A percentile compares a stretch with the other conserved stretches of the same genome.
Evolutionary conservation across 1,284 basidiomycete genomes (phyloP).

Genomic region (Apiotrichum brassicae): DNA sequence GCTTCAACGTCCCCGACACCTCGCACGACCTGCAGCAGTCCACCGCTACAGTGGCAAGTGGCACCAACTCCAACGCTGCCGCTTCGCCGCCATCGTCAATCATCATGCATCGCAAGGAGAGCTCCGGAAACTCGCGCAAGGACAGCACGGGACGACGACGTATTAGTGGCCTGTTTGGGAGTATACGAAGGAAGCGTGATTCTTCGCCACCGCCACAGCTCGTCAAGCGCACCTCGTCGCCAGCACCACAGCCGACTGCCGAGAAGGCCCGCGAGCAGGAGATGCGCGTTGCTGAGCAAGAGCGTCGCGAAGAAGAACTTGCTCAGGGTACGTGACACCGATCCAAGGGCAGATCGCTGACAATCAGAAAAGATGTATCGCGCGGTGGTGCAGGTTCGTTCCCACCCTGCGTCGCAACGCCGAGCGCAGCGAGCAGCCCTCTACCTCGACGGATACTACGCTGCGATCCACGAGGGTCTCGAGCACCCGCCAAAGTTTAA

Average conservation of each 20-base stretch:
- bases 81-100: too few species aligned
- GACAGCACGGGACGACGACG: too few species aligned
- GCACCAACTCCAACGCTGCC: not conserved
- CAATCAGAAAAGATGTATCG: slow-evolving; percentile 36
- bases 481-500: slow-evolving; percentile 37
- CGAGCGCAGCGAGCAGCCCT: slow-evolving; percentile 31
- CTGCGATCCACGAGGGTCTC: slow-evolving; percentile 35
- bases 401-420: slow-evolving; percentile 38
- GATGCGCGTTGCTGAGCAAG: slow-evolving; percentile 29
- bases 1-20: not conserved
- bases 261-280: slow-evolving; percentile 16
- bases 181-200: slow-evolving; percentile 11
- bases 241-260: not conserved
- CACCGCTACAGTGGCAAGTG: not conserved
- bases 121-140: too few species aligned
- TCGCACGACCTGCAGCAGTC: not conserved
- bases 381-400: slow-evolving; percentile 36
- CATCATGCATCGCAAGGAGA: too few species aligned
- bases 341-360: not conserved
- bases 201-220: not conserved
- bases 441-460: slow-evolving; percentile 42
- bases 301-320: slow-evolving; percentile 35
- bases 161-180: slow-evolving; percentile 13
- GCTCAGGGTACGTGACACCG: slow-evolving; percentile 30
- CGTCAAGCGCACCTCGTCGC: not conserved